Conservation (phyloP, 805 yeast genomes). For the Candida nanaspora region DNA sequence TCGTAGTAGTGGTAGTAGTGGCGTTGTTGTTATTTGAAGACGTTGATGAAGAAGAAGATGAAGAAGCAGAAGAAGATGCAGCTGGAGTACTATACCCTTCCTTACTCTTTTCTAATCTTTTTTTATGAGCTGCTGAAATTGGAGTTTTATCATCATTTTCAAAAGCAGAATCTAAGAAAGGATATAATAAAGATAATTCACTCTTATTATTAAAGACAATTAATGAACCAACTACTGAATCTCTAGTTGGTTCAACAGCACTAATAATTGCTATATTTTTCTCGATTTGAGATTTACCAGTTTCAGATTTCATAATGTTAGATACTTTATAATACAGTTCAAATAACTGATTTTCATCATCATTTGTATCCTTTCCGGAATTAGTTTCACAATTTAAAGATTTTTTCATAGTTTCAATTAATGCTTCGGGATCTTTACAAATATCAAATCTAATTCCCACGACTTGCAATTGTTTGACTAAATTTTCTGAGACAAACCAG, state of each 20-base stretch:
- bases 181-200: conserved; percentile 38
- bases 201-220: conserved; percentile 40
- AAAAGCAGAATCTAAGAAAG: conserved; percentile 39
- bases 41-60: too few relatives aligned
- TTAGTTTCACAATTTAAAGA: not conserved
- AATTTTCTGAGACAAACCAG: conserved; percentile 50
- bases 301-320: conserved; percentile 18
- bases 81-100: too few relatives aligned
- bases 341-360: conserved; percentile 19
- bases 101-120: not conserved
- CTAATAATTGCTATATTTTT: conserved; percentile 36
- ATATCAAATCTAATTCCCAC: conserved; percentile 53
- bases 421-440: conserved; percentile 35
- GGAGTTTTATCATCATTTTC: conserved; percentile 2
- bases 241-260: conserved; percentile 47
- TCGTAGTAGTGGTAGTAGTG: too few relatives aligned
- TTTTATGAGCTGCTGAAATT: not conserved
- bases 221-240: conserved; percentile 45
- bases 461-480: conserved; percentile 46
- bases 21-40: too few relatives aligned
- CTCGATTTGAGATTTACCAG: not conserved
- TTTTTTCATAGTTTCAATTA: conserved; percentile 32
- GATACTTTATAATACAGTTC: conserved; percentile 32
- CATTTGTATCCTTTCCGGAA: conserved; percentile 1
- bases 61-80: too few relatives aligned